Evolutionary conservation across 78 protist genomes (phyloP), one percentile per base, ranked within the genome.

Genomic region (Chrysochromulina tobinii): DNA sequence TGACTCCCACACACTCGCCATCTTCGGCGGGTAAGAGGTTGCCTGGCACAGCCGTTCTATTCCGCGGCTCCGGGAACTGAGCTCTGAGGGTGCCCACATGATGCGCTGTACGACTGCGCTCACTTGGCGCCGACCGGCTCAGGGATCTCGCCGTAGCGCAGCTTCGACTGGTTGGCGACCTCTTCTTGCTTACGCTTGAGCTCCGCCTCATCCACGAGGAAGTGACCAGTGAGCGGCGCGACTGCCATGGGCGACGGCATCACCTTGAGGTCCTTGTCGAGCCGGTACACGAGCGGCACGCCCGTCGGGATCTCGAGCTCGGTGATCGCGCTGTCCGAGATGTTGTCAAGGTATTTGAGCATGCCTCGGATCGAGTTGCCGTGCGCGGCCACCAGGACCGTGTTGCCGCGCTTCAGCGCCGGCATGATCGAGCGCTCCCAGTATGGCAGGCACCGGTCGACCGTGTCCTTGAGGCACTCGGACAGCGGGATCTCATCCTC

Each of bases 381-480:
- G 66, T 90, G 92, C 53, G 92, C 87, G 8, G 90, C 90, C 12
- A 81, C 38, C 48, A 75, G 85, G 58, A 50, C 83, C n/a, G 83
- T 75, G 25, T 75, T 75, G 58, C 83, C 83, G 83, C 83, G 83
- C 57, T 75, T 75, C 57, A 75, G 83, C 25, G 83, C 83, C 58
- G 58, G 68, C 75, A 12, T 51, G 73, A 87, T 87, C 21, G 3
- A 7, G 23, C 17, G 7, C 59, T 87, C n/a, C 90, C 90, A 87
- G 59, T 87, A 87, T 9, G 90, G 90, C 58, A 87, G 27, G 48
- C 27, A 12, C 4, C 90, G 90, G 21, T 67, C 77, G 54, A 91
- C 59, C 12, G 89, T 61, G 89, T 88, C 94, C 89, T 93, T 93
- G 66, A 93, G 91, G 51, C 90, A 90, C 90, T 93, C 95, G 5